Percentiles rank a stretch among this genome's conserved stretches.
Evolutionary conservation across 2,329 filamentous ascomycete species (phyloP).

Genomic region (Fonsecaea multimorphosa): DNA sequence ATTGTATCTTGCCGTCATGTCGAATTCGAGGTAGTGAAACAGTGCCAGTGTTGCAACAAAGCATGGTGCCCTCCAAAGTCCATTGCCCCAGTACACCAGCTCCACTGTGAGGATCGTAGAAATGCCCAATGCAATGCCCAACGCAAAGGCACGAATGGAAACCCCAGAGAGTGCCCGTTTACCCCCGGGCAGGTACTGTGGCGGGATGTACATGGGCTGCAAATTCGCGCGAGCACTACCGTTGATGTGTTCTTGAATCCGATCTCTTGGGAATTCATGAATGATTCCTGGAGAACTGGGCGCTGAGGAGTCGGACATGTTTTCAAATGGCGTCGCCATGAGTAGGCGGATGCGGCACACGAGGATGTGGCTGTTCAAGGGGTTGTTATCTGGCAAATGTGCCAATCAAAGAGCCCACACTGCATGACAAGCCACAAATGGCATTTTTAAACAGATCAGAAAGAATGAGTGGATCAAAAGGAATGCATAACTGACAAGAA

Average conservation of each 20-base stretch:
- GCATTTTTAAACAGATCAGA: background rate
- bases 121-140: constrained; percentile 51
- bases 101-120: constrained; percentile 43
- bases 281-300: constrained; percentile 30
- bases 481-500: constrained; percentile 13
- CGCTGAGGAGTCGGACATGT: constrained; percentile 33
- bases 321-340: background rate
- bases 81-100: constrained; percentile 36
- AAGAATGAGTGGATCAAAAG: constrained; percentile 10
- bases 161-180: constrained; percentile 53
- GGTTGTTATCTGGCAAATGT: background rate
- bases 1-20: constrained; percentile 84
- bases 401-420: background rate
- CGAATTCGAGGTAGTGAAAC: constrained; percentile 98
- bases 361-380: background rate
- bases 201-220: constrained; percentile 31
- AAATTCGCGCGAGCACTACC: constrained; percentile 9
- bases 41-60: constrained; percentile 66
- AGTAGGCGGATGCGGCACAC: background rate
- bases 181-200: constrained; percentile 41
- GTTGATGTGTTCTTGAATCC: constrained; percentile 25
- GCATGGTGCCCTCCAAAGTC: constrained; percentile 64
- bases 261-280: constrained; percentile 34
- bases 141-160: constrained; percentile 52
- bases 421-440: background rate